Percentiles rank a stretch among this genome's conserved stretches.
Conservation (phyloP, 2,329 filamentous ascomycete species). For the Alternaria sp. region DNA sequence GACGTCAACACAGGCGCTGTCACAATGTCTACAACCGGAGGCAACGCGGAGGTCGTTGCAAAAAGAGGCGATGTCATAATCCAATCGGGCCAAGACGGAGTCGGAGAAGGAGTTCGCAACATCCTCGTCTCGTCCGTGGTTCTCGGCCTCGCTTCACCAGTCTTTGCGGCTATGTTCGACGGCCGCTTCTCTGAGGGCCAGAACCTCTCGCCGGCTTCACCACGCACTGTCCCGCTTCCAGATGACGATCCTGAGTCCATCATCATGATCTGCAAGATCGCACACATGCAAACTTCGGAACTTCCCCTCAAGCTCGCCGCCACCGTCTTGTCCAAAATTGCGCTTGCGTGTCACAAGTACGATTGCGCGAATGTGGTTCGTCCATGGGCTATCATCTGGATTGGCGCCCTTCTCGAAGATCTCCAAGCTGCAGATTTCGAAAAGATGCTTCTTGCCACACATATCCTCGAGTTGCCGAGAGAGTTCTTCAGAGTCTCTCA, state of each 20-base stretch:
- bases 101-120: no score
- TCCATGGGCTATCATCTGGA: constrained; percentile 17
- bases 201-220: background rate
- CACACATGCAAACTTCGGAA: constrained; percentile 15
- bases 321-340: constrained; percentile 14
- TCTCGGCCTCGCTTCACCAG: no score
- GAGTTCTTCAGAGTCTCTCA: constrained; percentile 2
- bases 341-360: constrained; percentile 34
- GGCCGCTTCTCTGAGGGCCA: no score
- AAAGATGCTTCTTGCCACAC: constrained; percentile 4
- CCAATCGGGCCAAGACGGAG: no score
- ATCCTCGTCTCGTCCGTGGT: no score
- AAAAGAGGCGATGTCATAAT: no score
- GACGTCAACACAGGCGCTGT: no score
- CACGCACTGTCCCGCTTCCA: constrained; percentile 6
- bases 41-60: no score
- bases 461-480: constrained; percentile 12
- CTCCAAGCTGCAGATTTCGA: background rate
- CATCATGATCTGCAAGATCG: background rate
- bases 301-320: constrained; percentile 12
- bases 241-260: constrained; percentile 14
- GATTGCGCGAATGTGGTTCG: constrained; percentile 20
- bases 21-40: no score
- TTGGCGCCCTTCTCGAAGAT: background rate
- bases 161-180: no score